Percentiles rank a stretch among this genome's conserved stretches.
phyloP scores from a whole-genome alignment of 192 early-diverging fungal genomes.

The Dissophora ornata region DNA sequence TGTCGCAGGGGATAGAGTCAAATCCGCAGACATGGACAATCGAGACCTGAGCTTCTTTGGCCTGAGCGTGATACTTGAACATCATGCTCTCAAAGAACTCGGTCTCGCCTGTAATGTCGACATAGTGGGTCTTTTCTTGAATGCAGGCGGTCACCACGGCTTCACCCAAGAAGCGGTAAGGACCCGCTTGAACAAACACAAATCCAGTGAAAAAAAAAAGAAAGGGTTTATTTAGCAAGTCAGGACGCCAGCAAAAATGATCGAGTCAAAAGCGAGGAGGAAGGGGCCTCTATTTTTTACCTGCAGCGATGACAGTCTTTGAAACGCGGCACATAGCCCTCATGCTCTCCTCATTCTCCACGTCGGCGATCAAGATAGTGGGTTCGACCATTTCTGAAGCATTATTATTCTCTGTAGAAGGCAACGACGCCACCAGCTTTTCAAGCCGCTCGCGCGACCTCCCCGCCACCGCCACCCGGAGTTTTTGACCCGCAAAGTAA shows the following conservation, averaged over 20 bases:
- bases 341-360: constrained; percentile 48
- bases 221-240: neutral
- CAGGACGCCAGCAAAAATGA: too few species aligned
- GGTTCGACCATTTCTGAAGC: constrained; percentile 28
- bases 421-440: constrained; percentile 30
- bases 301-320: constrained; percentile 44
- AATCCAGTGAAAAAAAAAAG: constrained; percentile 7
- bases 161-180: constrained; percentile 74
- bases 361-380: constrained; percentile 60
- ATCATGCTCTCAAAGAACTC: constrained; percentile 76
- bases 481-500: constrained; percentile 17
- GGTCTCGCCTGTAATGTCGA: constrained; percentile 72
- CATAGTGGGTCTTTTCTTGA: constrained; percentile 63
- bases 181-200: constrained; percentile 58
- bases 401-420: constrained; percentile 8
- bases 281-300: too few species aligned
- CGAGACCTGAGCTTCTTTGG: constrained; percentile 58
- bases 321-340: constrained; percentile 43
- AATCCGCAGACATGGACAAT: constrained; percentile 70
- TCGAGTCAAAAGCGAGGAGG: too few species aligned
- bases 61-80: constrained; percentile 62
- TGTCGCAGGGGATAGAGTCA: constrained; percentile 70
- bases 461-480: constrained; percentile 56
- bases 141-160: constrained; percentile 72
- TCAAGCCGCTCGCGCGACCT: constrained; percentile 54